phyloP scores from a whole-genome alignment of 164 flowering plant species.

The Chimonanthus praecox region DNA sequence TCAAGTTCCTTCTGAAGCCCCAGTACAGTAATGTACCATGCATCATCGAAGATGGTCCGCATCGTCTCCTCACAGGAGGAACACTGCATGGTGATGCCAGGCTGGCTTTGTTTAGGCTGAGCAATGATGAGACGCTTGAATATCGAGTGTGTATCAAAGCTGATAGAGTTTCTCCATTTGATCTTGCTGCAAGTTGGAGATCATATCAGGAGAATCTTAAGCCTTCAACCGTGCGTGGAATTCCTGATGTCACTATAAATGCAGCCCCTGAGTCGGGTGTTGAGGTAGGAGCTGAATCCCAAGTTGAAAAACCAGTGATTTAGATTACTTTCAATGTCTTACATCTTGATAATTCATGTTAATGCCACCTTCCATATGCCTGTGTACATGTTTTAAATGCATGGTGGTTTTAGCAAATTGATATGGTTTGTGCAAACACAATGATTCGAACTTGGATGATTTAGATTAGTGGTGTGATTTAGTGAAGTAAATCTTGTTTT shows the following conservation, averaged over 20 bases:
- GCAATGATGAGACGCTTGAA: slow-evolving; percentile 58
- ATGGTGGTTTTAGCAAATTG: no score
- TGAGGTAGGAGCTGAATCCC: slow-evolving; percentile 39
- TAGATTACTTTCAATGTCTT: neutral
- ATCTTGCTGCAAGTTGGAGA: slow-evolving; percentile 99
- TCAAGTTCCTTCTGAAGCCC: slow-evolving; percentile 93
- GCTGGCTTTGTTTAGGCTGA: slow-evolving; percentile 56
- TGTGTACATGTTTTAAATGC: no score
- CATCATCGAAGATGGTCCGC: slow-evolving; percentile 81
- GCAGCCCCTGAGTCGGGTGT: slow-evolving; percentile 38
- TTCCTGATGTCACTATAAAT: slow-evolving; percentile 90
- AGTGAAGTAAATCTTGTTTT: no score
- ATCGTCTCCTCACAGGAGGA: slow-evolving; percentile 61
- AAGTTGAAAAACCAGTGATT: neutral
- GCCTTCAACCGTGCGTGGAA: slow-evolving; percentile 92
- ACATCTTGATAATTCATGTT: no score
- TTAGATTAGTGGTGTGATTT: no score
- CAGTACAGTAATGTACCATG: slow-evolving; percentile 49
- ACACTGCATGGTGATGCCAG: slow-evolving; percentile 75
- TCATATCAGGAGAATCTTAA: slow-evolving; percentile 79
- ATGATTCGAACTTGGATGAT: no score
- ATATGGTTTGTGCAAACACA: no score
- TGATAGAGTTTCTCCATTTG: slow-evolving; percentile 90
- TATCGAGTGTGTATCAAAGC: slow-evolving; percentile 70
- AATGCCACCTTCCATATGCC: no score